Percentiles rank a stretch among this genome's conserved stretches.
These are phyloP conservation scores for Ophiosphaerella herpotricha DNA, from an alignment of 2,329 filamentous ascomycete genomes.

Conservation along the genomic window DNA sequence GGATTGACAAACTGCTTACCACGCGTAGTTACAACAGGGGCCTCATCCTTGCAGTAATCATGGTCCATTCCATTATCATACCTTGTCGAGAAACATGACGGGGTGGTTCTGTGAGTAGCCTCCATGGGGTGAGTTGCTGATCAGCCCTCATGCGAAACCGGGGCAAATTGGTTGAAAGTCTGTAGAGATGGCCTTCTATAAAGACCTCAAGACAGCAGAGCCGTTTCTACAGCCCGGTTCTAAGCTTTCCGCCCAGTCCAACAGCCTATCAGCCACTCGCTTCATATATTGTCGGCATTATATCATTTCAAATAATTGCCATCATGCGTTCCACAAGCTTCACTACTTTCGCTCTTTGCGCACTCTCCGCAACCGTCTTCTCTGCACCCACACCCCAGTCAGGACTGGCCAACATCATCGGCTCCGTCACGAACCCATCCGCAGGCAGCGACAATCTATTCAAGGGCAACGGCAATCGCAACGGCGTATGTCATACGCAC, in stretches of 20 bases:
- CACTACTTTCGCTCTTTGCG: constrained; percentile 16
- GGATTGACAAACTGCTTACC: background rate
- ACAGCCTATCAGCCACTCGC: background rate
- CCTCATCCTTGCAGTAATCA: background rate
- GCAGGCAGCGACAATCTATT: constrained; percentile 9
- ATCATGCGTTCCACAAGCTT: constrained; percentile 17
- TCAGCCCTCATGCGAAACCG: background rate
- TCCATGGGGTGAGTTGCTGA: background rate
- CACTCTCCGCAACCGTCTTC: constrained; percentile 20
- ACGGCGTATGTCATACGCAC: constrained; percentile 1
- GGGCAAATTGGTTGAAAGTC: background rate
- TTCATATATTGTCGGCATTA: background rate
- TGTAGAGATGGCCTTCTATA: background rate
- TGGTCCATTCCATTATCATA: background rate
- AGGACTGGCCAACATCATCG: constrained; percentile 7
- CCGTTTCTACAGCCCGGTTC: background rate
- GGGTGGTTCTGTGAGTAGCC: background rate
- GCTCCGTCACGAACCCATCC: constrained; percentile 9
- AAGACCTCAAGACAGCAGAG: background rate
- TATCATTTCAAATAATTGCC: constrained; percentile 1
- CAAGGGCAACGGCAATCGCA: constrained; percentile 3
- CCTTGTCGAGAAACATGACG: background rate
- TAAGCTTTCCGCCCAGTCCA: background rate
- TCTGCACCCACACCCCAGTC: constrained; percentile 18
- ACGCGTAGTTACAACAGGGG: background rate